Base-by-base conservation (phyloP, 495 filamentous ascomycete species). In the Durotheca rogersii region DNA sequence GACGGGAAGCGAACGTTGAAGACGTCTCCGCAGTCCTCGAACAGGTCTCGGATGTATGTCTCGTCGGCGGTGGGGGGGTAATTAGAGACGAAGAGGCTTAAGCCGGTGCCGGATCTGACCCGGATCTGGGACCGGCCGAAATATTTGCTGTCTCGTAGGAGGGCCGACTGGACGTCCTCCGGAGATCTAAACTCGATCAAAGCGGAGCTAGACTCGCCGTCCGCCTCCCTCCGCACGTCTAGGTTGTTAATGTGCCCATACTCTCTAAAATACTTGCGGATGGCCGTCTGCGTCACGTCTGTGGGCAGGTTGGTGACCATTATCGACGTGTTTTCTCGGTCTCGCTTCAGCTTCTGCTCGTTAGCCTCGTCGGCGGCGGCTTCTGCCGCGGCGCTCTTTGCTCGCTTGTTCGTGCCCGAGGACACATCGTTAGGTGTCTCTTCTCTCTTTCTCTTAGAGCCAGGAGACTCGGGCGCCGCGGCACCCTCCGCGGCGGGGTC, bases 251-350 rank as follows among this genome's bases (percentile, higher is more conserved):
- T 85, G 14, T 82, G 81, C 9, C 91, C 91, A 56, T 88, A 89
- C 62, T 91, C 88, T 62, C 85, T 80, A 69, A 98, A 97, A 64
- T 92, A 98, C 67, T 93, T 84, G 30, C 87, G 83, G 9, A 96
- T 69, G 53, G 81, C 83, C 20, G 79, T 81, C 61, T 89, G 81
- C 1, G 83, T 86, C 3, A 81, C 81, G 20, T 82, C 76, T 1
- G 54, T 49, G 4, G 93, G 90, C 19, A 98, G 64, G 53, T 89
- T 84, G 29, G 79, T 82, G 18, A 94, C 83, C 35, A 93, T 80
- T 19, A 96, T 80, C 0, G 88, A 89, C 2, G 88, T 86, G 64
- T 96, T 84, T 58, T 98, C 93, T 30, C 93, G 83, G 65, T 97
- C 90, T 21, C 93, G 84, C 58, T 86, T 88, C 16, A 78, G 70